A percentile compares a stretch with the other conserved stretches of the same genome.
These are phyloP conservation scores for Dipteronia sinensis DNA, from an alignment of 345 rosid genomes.

Conservation along the genomic window DNA sequence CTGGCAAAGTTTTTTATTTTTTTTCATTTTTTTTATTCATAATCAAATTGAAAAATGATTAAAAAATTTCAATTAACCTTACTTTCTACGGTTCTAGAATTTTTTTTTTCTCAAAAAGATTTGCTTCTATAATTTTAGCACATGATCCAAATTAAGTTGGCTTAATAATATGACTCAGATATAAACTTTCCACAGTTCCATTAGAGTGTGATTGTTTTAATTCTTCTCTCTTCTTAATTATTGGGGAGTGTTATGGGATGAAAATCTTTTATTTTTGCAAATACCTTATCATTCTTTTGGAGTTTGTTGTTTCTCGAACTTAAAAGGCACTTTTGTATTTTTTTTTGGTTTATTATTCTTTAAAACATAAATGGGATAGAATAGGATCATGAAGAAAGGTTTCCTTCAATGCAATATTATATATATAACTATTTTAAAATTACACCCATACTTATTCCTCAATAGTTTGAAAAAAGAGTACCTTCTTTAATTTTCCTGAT, in stretches of 20 bases:
- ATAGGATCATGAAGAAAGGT: neutral
- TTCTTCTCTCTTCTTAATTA: neutral
- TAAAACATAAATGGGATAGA: neutral
- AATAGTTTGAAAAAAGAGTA: neutral
- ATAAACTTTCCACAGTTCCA: neutral
- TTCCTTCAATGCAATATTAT: neutral
- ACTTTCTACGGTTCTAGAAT: neutral
- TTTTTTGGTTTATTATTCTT: neutral
- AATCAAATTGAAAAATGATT: neutral
- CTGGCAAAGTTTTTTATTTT: neutral
- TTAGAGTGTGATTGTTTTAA: neutral
- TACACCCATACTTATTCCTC: neutral
- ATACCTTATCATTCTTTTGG: neutral
- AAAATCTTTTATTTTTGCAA: neutral
- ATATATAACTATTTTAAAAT: neutral
- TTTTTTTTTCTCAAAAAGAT: neutral
- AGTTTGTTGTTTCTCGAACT: neutral
- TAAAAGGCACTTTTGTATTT: neutral
- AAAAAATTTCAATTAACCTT: neutral
- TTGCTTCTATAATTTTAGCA: neutral
- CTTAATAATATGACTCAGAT: neutral
- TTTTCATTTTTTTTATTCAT: neutral
- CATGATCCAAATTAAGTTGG: neutral
- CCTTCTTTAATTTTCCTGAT: neutral
- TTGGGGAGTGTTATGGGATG: slow-evolving; percentile 3